Base-by-base conservation (phyloP, 177 flowering plant species). In the Vitis hybrid region DNA sequence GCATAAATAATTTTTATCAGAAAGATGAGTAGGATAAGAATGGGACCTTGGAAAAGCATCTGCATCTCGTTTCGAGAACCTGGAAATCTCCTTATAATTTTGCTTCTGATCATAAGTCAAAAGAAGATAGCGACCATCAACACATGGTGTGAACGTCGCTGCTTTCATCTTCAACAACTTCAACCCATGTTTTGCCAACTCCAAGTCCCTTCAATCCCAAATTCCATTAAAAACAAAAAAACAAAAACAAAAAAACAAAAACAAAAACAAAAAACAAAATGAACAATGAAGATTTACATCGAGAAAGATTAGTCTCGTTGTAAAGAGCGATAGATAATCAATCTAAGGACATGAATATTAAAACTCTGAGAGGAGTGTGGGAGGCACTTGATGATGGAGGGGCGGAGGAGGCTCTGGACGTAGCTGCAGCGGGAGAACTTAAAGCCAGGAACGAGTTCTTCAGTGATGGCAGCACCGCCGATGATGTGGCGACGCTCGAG, bases 391-490 rank as follows among this genome's bases (percentile, higher is more conserved):
- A 90, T 88, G 75, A 93, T 27, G 70, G 86, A 79, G 12, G 99
- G 99, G 24, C 99, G 96, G 67, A 95, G 97, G 69, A 95, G 97
- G 83, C 97, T 87, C 73, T 93, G 98, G 74, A 95, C 97, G 76
- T 95, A 95, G 67, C 99, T 93, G 77, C 98, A 95, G 51, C 98
- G 93, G 40, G 99, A 93, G 82, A 95, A 95, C 72, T 85, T 91
- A 79, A 93, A 95, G 70, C 97, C 99, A 6, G 97, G 97, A 32
- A 95, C 64, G 55, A 95, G 79, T 77, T 95, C 99, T 75, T 95
- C 99, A 1, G 99, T 93, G 46, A 95, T 93, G 35, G 99, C 94
- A 0, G 98, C 98, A 2, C 99, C 99, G 52, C 99, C 99, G 50
- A 91, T 77, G 79, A 95, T 68, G 79, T 88, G 97, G 67, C 99